Conservation (phyloP, 768 basidiomycete species). For the Podaxis sp. region DNA sequence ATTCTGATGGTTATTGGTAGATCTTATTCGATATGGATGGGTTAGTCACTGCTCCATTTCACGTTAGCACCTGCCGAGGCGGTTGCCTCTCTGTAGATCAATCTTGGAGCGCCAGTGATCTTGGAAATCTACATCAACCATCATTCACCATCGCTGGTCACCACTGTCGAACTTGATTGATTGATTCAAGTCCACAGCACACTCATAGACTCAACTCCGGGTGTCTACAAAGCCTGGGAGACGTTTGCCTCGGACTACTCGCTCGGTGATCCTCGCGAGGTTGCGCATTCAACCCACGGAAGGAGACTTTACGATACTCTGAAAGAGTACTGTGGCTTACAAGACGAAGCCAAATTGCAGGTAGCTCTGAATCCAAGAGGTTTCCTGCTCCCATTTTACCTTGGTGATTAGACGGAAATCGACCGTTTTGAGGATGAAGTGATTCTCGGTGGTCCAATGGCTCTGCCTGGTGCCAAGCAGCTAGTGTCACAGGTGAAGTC, state of each 20-base stretch:
- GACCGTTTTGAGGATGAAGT: conserved; percentile 78
- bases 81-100: not conserved
- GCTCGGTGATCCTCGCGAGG: conserved; percentile 39
- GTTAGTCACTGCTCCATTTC: conserved; percentile 27
- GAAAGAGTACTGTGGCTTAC: conserved; percentile 60
- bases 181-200: conserved; percentile 39
- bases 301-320: conserved; percentile 74
- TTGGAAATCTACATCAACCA: conserved; percentile 3
- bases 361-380: conserved; percentile 31
- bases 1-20: conserved; percentile 24
- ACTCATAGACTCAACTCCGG: conserved; percentile 79
- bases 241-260: conserved; percentile 61
- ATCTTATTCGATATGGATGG: conserved; percentile 71
- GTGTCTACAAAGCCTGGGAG: conserved; percentile 75
- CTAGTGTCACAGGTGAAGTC: conserved; percentile 49
- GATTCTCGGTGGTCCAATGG: conserved; percentile 54
- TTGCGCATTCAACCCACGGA: conserved; percentile 68
- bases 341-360: conserved; percentile 49
- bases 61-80: not conserved
- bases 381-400: not conserved
- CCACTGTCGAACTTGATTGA: not conserved
- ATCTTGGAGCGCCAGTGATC: not conserved
- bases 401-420: conserved; percentile 46
- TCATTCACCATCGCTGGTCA: not conserved
- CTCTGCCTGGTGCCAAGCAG: conserved; percentile 60